Conservation (phyloP, 331 rosid genomes). For the Telfairia occidentalis region DNA sequence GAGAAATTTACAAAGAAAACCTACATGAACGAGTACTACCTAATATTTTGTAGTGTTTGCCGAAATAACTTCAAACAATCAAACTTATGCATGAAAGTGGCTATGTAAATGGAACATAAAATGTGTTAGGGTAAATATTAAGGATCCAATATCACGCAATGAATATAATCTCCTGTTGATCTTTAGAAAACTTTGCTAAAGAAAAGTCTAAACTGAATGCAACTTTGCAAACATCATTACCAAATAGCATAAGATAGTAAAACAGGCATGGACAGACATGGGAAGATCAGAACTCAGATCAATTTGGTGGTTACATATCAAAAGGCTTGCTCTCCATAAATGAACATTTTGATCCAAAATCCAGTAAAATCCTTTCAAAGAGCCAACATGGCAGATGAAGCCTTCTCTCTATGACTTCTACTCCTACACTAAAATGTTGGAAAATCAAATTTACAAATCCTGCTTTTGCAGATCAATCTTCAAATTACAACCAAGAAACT, state of each 20-base stretch:
- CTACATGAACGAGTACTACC: too few relatives aligned
- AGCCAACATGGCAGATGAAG: background rate
- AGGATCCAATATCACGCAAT: background rate
- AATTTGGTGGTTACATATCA: constrained; percentile 2
- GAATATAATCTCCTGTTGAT: background rate
- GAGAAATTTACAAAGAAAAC: too few relatives aligned
- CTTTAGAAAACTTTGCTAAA: background rate
- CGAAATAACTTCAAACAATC: too few relatives aligned
- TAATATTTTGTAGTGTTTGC: too few relatives aligned
- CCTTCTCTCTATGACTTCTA: background rate
- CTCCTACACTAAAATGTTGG: constrained; percentile 8
- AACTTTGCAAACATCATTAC: background rate
- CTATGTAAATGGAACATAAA: too few relatives aligned
- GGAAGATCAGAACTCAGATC: background rate
- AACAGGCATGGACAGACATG: background rate
- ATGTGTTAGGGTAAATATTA: too few relatives aligned
- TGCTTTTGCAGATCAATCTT: constrained; percentile 2
- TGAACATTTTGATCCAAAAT: background rate
- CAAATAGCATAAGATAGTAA: background rate
- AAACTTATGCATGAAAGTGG: too few relatives aligned
- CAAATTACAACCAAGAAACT: constrained; percentile 24
- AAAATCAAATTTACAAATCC: background rate
- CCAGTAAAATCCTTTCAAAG: background rate
- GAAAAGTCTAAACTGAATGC: background rate
- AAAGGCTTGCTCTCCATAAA: background rate